Evolutionary conservation across 208 protist species (phyloP).

Genomic region (Naegleria fowleri): DNA sequence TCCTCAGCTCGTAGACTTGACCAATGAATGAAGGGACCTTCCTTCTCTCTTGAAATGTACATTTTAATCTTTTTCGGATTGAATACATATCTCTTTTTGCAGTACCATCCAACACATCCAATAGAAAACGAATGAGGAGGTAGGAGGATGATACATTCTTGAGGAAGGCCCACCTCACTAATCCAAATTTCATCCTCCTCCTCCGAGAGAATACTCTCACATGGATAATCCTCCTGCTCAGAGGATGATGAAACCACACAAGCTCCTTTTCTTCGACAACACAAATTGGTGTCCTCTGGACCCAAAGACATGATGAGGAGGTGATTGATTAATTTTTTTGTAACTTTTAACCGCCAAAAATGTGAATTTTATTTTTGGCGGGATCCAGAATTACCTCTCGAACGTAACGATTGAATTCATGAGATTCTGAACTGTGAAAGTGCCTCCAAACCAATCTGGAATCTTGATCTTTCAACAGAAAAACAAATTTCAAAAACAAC

Average conservation of each 20-base stretch:
- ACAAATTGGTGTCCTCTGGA: not conserved
- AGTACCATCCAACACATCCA: not conserved
- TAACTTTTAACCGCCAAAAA: not conserved
- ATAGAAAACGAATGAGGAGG: not conserved
- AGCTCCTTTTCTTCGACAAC: not conserved
- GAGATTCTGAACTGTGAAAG: no score
- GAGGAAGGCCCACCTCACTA: not conserved
- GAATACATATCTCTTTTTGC: conserved; percentile 19
- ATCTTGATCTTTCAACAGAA: no score
- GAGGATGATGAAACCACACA: not conserved
- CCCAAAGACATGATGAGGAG: no score
- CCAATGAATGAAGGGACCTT: not conserved
- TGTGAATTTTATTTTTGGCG: not conserved
- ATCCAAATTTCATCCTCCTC: not conserved
- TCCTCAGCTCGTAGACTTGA: not conserved
- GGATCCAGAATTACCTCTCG: no score
- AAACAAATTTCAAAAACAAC: no score
- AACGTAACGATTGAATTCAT: no score
- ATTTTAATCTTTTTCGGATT: conserved; percentile 11
- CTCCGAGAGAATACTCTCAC: not conserved
- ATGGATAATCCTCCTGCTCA: not conserved
- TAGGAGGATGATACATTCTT: not conserved
- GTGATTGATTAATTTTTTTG: not conserved
- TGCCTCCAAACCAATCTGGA: no score
- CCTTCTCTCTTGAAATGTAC: not conserved